Evolutionary conservation across 2,329 filamentous ascomycete genomes (phyloP), one percentile per base, ranked within the genome.

Genomic region (Drechslerella coelobrocha): DNA sequence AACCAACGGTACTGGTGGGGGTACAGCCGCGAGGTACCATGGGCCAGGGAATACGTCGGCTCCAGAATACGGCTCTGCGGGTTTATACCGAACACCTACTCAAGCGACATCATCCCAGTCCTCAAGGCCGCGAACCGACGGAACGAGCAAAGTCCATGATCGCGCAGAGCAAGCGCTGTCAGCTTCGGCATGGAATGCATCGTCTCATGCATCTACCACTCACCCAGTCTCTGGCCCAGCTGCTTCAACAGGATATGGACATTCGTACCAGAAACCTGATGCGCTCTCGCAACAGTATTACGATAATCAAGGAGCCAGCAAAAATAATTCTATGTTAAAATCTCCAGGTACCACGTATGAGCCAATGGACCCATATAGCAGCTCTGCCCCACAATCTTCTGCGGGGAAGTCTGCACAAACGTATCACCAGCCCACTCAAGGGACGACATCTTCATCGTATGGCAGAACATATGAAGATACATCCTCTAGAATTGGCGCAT

Each of bases 341-440:
- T 2, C 54, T 14, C 9, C 45, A 17, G 17, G 26, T 23, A 29
- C 37, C 5, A 41, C 31, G 1, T 66, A 59, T 23, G 47, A 39
- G 12, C 61, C 53, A 9, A 48, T 7, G 10, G 2, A 26, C 6
- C 19, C 24, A 2, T 66, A 61, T 14, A 56, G 31, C 23, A 52
- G 56, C 43, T 52, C 63, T 27, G 27, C 26, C 19, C 17, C 43
- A 27, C 43, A 29, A n/a, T 12, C 50, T 2, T 54, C 50, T 17
- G 45, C 52, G 5, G 29, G 9, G 4, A 43, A 51, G 21, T 17
- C 45, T 12, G 14, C 41, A 14, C 37, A 50, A 24, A 26, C 26
- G 21, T 56, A 62, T 23, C 56, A 24, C 17, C 51, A 57, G 48
- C 43, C 43, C 9, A 34, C 45, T 34, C 65, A 62, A 57, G 62